Evolutionary conservation across 176 grass and related monocot species (phyloP).

Genomic region (Leersia perrieri): DNA sequence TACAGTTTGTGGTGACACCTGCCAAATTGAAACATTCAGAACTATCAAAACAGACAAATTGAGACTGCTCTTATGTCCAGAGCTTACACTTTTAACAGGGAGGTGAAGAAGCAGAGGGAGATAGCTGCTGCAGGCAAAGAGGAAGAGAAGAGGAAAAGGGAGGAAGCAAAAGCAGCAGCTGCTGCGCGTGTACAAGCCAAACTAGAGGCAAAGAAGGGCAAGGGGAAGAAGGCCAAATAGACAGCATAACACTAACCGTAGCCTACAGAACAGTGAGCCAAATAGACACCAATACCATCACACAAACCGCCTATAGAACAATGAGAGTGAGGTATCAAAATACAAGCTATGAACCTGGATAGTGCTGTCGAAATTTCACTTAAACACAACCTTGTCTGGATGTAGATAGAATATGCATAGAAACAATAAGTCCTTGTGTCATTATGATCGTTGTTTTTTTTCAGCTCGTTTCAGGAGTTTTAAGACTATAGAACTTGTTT

Average conservation of each 20-base stretch:
- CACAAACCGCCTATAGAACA: no score
- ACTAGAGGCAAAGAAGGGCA: constrained; percentile 66
- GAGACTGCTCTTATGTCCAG: background rate
- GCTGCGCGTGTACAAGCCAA: constrained; percentile 60
- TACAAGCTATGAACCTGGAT: background rate
- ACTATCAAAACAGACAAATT: background rate
- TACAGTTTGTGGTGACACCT: background rate
- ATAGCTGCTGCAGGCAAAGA: constrained; percentile 46
- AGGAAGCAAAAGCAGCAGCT: constrained; percentile 59
- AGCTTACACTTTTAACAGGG: constrained; percentile 27
- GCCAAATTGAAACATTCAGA: constrained; percentile 5
- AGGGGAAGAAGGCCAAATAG: constrained; percentile 59
- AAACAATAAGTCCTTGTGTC: background rate
- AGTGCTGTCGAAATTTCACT: background rate
- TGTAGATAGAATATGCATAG: background rate
- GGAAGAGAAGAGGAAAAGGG: constrained; percentile 67
- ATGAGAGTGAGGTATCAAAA: background rate
- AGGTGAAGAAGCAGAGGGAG: constrained; percentile 62
- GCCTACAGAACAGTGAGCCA: background rate
- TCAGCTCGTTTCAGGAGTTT: background rate
- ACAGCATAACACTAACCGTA: background rate
- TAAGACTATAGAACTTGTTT: background rate
- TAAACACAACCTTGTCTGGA: background rate
- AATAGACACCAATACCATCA: background rate
- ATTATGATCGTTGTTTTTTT: background rate